phyloP scores from a whole-genome alignment of 495 filamentous ascomycete genomes.

The Ascodesmis nigricans region DNA sequence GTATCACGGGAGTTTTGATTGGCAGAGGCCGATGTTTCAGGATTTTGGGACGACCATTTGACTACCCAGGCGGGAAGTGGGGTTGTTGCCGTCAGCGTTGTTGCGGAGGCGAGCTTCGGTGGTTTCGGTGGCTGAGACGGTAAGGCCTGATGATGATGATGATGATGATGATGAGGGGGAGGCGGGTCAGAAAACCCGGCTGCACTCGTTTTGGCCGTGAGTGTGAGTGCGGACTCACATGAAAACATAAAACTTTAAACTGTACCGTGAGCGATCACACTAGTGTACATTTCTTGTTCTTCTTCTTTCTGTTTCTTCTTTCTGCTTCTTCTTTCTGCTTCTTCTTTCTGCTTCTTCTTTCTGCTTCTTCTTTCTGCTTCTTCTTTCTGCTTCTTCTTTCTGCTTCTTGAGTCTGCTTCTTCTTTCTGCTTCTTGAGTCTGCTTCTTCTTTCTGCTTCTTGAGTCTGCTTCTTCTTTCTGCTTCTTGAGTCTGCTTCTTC shows the following conservation, averaged over 20 bases:
- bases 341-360: conserved; percentile 1
- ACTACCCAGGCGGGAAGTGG: conserved; percentile 27
- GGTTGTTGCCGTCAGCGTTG: too few species aligned
- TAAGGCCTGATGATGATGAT: background rate
- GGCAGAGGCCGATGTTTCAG: conserved; percentile 42
- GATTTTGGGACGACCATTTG: conserved; percentile 42
- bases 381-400: conserved; percentile 10
- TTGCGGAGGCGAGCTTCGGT: too few species aligned
- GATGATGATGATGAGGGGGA: conserved; percentile 10
- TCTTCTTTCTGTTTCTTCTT: conserved; percentile 8
- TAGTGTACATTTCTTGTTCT: conserved; percentile 1
- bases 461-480: conserved; percentile 9
- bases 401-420: conserved; percentile 13
- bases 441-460: conserved; percentile 13
- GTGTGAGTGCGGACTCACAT: conserved; percentile 14
- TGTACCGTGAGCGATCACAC: conserved; percentile 8
- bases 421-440: conserved; percentile 14
- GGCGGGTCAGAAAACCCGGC: conserved; percentile 22
- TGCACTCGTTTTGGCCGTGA: conserved; percentile 24
- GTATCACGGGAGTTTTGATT: conserved; percentile 47
- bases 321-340: conserved; percentile 9
- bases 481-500: conserved; percentile 9
- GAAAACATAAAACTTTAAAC: conserved; percentile 12
- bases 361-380: conserved; percentile 2
- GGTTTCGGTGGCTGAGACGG: too few species aligned